Evolutionary conservation across 495 filamentous ascomycete species (phyloP).

Genomic region (Penicillium alfredii): DNA sequence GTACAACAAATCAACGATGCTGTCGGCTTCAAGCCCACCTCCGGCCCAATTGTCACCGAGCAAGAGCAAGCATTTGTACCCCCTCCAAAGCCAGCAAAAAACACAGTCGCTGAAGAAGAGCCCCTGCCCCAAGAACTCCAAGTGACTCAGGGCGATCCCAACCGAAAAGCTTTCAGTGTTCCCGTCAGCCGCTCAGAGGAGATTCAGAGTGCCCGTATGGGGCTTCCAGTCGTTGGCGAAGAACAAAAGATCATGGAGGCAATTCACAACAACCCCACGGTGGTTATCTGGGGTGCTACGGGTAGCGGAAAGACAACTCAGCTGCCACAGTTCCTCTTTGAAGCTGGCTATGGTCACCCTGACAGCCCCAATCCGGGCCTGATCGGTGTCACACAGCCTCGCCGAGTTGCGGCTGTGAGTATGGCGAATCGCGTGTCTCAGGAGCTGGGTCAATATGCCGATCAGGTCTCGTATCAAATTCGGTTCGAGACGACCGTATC

Average conservation of each 20-base stretch:
- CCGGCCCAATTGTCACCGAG: slow-evolving; percentile 22
- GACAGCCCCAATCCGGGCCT: slow-evolving; percentile 76
- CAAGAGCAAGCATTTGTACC: slow-evolving; percentile 27
- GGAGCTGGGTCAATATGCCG: slow-evolving; percentile 64
- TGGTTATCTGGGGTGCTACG: slow-evolving; percentile 93
- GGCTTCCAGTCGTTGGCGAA: slow-evolving; percentile 84
- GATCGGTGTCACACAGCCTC: slow-evolving; percentile 91
- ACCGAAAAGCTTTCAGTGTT: slow-evolving; percentile 72
- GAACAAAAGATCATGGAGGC: slow-evolving; percentile 99
- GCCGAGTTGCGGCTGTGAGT: slow-evolving; percentile 87
- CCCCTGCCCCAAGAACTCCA: slow-evolving; percentile 70
- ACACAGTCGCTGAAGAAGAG: slow-evolving; percentile 59
- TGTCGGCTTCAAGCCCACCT: slow-evolving; percentile 52
- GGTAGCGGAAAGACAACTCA: slow-evolving; percentile 98
- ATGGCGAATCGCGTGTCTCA: slow-evolving; percentile 89
- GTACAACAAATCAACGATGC: slow-evolving; percentile 76
- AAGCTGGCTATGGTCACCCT: slow-evolving; percentile 82
- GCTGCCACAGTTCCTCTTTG: slow-evolving; percentile 90
- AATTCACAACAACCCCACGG: slow-evolving; percentile 77
- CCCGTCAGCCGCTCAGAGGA: slow-evolving; percentile 61
- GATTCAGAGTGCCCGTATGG: slow-evolving; percentile 71
- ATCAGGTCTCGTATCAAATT: slow-evolving; percentile 87
- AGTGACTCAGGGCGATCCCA: slow-evolving; percentile 50
- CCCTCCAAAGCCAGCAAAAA: slow-evolving; percentile 25
- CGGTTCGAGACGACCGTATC: slow-evolving; percentile 82